Base-by-base conservation (phyloP, 2,329 filamentous ascomycete genomes). In the Bretziella fagacearum region DNA sequence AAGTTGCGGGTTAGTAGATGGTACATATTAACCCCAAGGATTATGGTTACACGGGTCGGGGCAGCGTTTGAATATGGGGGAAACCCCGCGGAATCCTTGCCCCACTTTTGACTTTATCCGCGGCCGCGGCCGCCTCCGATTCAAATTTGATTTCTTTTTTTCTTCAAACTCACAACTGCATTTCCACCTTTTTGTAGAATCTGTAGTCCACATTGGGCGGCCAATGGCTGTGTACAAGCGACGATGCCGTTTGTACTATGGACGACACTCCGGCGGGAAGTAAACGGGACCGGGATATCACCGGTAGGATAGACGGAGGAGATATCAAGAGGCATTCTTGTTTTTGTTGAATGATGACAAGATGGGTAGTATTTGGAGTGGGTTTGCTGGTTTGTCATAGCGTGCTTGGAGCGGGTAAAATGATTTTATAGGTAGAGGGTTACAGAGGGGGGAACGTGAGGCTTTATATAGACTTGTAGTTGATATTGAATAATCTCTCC, bases 181-280 rank as follows among this genome's bases (percentile, higher is more conserved):
- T 96, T 98, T 46, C 91, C 91, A 49, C 91, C 91, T 41, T 82
- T 78, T 49, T 79, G 74, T n/a, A 98, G 66, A 32, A 96, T 71
- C 48, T 82, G 77, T 45, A 95, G 74, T 18, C 91, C 91, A 51
- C 86, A 93, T 63, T 83, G 83, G 20, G 84, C 81, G 4, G 91
- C 91, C 47, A 96, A 68, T 11, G 91, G 86, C 61, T 96, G 89
- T 1, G 85, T 83, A 59, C 82, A 93, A 8, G 87, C 74, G 41
- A 96, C 83, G 49, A 96, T 94, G 39, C 86, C 89, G 57, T 87
- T 81, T 4, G 83, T 87, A 60, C 85, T 94, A 60, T 96, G 87
- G 10, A 96, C 84, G 10, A 93, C 86, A 55, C 89, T 95, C 52
- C 91, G 71, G 32, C 89, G 36, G 18, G 49, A 50, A 8, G 33